Evolutionary conservation across 2,329 filamentous ascomycete species (phyloP), one percentile per base, ranked within the genome.

Genomic region (Mollisiaceae sp.): DNA sequence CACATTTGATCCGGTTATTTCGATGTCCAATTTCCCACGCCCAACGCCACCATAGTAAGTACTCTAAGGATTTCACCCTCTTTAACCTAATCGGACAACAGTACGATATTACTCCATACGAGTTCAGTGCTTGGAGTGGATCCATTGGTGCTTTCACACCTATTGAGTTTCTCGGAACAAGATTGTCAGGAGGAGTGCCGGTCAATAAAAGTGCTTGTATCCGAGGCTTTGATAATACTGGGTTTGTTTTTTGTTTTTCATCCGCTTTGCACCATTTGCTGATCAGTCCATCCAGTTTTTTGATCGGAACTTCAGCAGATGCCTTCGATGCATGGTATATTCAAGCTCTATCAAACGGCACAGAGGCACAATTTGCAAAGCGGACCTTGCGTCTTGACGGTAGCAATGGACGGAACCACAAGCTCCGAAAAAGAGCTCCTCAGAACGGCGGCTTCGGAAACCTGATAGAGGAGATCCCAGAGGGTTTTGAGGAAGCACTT

Each of bases 81-180:
- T 36, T 8, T 27, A 47, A 32, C n/a, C 8, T 20, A 24, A 24
- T 4, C 3, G 12, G 45, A 9, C 14, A 36, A 52, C 70, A 75
- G 1, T 78, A 76, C 56, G 76, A 78, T 8, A 45, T 45, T 20
- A 45, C 43, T n/a, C 43, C 55, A 69, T 78, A 74, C 45, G 75
- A 78, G 56, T 76, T 77, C 24, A 76, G 76, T 8, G 73, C 72
- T 32, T 78, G 76, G 75, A 56, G 63, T 2, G 76, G 75, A 0
- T 72, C 73, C 0, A 67, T 75, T 0, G 74, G 75, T 24, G 73
- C 70, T 0, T 78, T 78, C 32, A 73, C 75, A 22, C 65, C 75
- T 0, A 76, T 72, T 0, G 59, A 70, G 36, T 76, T 69, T 24
- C 64, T 78, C 0, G 76, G 76, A 8, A 76, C 75, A 1, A 54